Evolutionary conservation across 2,329 filamentous ascomycete species (phyloP).

Genomic region (Colletotrichum truncatum): DNA sequence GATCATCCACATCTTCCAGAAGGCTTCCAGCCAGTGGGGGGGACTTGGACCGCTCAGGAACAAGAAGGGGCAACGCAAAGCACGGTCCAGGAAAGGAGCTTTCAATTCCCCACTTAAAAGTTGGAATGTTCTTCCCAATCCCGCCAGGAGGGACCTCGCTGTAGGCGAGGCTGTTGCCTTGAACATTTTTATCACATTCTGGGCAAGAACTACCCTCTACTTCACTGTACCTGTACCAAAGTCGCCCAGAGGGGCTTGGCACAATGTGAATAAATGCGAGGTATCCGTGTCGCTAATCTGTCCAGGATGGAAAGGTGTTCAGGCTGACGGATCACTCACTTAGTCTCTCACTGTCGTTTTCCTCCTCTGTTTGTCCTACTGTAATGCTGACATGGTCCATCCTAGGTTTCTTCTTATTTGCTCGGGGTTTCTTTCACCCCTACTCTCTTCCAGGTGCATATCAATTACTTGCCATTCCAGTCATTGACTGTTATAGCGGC

Average conservation of each 20-base stretch:
- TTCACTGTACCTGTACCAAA: not conserved
- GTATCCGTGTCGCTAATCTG: constrained; percentile 14
- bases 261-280: constrained; percentile 13
- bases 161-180: not conserved
- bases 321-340: not conserved
- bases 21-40: constrained; percentile 18
- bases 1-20: constrained; percentile 26
- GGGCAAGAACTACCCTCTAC: not conserved
- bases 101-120: not conserved
- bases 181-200: no score
- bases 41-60: not conserved
- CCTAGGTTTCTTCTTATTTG: not conserved
- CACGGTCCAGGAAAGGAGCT: not conserved
- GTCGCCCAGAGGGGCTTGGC: not conserved
- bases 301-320: not conserved
- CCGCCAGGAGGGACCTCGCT: no score
- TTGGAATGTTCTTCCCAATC: not conserved
- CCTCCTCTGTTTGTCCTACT: not conserved
- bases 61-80: not conserved
- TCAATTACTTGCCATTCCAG: no score
- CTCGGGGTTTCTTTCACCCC: not conserved
- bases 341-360: not conserved
- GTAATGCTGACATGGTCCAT: not conserved
- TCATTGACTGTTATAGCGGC: not conserved
- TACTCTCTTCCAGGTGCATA: not conserved